Percentiles rank a stretch among this genome's conserved stretches.
Conservation (phyloP, 495 filamentous ascomycete species). For the Penicillium soppii region DNA sequence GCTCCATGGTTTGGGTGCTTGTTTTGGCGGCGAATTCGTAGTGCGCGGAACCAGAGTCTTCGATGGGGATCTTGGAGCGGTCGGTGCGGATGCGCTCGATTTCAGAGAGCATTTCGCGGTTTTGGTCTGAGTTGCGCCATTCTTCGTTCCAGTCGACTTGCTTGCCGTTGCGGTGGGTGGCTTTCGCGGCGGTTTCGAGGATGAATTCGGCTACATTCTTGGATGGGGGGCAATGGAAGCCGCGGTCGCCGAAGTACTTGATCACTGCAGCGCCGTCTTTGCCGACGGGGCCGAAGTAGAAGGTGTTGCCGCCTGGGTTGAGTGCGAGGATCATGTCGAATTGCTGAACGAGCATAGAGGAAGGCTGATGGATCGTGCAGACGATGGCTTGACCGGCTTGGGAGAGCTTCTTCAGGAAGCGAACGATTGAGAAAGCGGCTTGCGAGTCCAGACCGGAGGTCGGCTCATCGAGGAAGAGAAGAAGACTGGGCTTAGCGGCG, state of each 20-base stretch:
- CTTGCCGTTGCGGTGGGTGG: conserved; percentile 48
- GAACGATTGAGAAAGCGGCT: conserved; percentile 76
- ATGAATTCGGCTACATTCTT: conserved; percentile 88
- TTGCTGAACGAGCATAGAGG: conserved; percentile 66
- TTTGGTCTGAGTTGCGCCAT: conserved; percentile 63
- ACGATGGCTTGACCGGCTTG: conserved; percentile 72
- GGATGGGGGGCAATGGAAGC: conserved; percentile 56
- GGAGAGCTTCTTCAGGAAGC: conserved; percentile 81
- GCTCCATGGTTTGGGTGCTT: conserved; percentile 54
- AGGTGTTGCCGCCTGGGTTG: conserved; percentile 67
- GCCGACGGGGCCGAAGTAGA: conserved; percentile 74
- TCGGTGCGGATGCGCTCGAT: conserved; percentile 59
- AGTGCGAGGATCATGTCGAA: conserved; percentile 76
- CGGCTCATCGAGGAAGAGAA: conserved; percentile 82
- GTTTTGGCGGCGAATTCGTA: conserved; percentile 66
- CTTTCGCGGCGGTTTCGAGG: conserved; percentile 73
- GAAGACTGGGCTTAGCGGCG: conserved; percentile 76
- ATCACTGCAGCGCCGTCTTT: conserved; percentile 59
- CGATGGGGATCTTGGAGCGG: conserved; percentile 47
- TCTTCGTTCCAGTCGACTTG: conserved; percentile 68
- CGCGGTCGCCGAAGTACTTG: conserved; percentile 65
- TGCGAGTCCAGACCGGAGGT: conserved; percentile 84
- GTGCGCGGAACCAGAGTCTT: conserved; percentile 33
- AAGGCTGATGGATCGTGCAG: conserved; percentile 83
- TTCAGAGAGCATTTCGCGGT: conserved; percentile 51